phyloP scores from a whole-genome alignment of 108 stramenopile genomes.

The Craspedostauros australis region DNA sequence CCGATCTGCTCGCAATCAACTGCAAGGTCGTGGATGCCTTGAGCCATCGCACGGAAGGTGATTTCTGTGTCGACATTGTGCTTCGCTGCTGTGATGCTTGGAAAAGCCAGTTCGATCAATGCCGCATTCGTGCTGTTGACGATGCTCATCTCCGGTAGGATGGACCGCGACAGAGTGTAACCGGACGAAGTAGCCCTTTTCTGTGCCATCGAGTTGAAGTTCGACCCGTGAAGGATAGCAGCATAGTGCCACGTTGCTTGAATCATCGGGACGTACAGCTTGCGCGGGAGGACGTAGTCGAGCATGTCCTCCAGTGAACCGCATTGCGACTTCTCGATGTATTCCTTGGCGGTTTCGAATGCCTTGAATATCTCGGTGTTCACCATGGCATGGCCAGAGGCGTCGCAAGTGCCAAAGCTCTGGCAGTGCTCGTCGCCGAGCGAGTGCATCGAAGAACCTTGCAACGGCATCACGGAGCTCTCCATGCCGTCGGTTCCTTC shows the following conservation, averaged over 20 bases:
- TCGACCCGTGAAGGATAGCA: too few species aligned
- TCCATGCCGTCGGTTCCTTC: slow-evolving; percentile 34
- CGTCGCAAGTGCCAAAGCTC: slow-evolving; percentile 47
- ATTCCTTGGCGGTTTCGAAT: slow-evolving; percentile 39
- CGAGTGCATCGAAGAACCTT: slow-evolving; percentile 52
- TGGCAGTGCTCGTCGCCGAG: slow-evolving; percentile 67
- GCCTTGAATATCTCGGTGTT: slow-evolving; percentile 40
- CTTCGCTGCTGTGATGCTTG: too few species aligned
- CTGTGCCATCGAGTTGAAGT: slow-evolving; percentile 6
- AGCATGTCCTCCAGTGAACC: slow-evolving; percentile 16
- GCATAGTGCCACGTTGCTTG: slow-evolving; percentile 47
- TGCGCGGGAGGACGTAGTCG: slow-evolving; percentile 27
- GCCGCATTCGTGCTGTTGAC: too few species aligned
- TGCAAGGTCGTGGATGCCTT: too few species aligned
- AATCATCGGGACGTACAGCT: slow-evolving; percentile 38
- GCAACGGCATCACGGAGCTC: too few species aligned
- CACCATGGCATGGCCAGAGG: slow-evolving; percentile 34
- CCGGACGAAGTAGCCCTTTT: too few species aligned
- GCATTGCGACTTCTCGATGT: slow-evolving; percentile 33
- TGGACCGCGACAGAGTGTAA: too few species aligned
- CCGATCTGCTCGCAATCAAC: too few species aligned
- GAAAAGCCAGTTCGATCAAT: too few species aligned
- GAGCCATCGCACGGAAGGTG: too few species aligned
- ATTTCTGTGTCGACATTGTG: too few species aligned
- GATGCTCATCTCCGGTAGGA: too few species aligned